Percentiles rank a stretch among this genome's conserved stretches.
Conservation (phyloP, 805 yeast genomes). For the Saitoella complicata region DNA sequence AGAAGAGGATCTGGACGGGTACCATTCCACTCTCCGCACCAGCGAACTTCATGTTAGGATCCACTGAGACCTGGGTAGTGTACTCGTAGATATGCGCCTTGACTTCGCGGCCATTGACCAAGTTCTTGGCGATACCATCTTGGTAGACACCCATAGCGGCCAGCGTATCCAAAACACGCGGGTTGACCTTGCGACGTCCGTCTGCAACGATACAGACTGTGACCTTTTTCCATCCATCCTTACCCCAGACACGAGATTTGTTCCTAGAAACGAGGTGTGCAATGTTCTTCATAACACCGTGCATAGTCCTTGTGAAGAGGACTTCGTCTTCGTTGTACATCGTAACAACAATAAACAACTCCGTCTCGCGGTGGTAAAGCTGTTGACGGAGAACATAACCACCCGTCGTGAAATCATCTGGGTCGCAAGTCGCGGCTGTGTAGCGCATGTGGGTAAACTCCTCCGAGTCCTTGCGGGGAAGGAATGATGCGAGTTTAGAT, state of each 20-base stretch:
- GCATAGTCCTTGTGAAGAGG: constrained; percentile 82
- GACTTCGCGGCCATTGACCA: constrained; percentile 80
- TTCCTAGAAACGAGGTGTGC: constrained; percentile 72
- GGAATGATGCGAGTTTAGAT: constrained; percentile 62
- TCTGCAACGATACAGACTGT: constrained; percentile 86
- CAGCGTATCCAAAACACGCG: constrained; percentile 69
- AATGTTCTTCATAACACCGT: constrained; percentile 83
- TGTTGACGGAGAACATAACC: constrained; percentile 74
- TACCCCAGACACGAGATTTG: constrained; percentile 84
- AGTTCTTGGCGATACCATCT: constrained; percentile 91
- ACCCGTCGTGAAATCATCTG: constrained; percentile 60
- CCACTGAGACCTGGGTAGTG: constrained; percentile 87
- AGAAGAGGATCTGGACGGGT: constrained; percentile 87
- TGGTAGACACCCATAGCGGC: constrained; percentile 96
- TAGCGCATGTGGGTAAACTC: constrained; percentile 94
- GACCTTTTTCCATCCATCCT: constrained; percentile 91
- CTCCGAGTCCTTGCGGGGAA: constrained; percentile 77
- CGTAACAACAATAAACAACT: constrained; percentile 79
- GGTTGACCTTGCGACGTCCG: constrained; percentile 79
- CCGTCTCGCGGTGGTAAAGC: constrained; percentile 75
- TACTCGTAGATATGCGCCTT: constrained; percentile 90
- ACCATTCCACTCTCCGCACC: constrained; percentile 82
- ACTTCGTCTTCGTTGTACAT: constrained; percentile 95
- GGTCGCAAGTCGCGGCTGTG: constrained; percentile 89
- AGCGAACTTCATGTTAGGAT: constrained; percentile 73